Percentiles rank a stretch among this genome's conserved stretches.
Conservation (phyloP, 2,329 filamentous ascomycete species). For the Fusarium pseudoanthophilum region DNA sequence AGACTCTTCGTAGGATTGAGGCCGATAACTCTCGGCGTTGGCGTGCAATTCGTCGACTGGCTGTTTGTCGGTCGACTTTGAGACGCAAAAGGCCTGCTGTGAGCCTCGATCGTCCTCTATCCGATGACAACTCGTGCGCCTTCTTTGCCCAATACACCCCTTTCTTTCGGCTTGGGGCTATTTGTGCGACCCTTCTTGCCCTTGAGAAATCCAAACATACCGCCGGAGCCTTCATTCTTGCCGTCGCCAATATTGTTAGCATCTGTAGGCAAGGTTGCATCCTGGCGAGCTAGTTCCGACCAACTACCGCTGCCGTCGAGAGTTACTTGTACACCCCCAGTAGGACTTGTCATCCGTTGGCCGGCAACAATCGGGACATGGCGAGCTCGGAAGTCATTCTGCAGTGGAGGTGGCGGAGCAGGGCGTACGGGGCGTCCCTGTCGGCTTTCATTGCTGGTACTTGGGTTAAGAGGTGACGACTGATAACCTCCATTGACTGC, state of each 20-base stretch:
- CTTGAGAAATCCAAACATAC: slow-evolving; percentile 90
- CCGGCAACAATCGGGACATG: slow-evolving; percentile 66
- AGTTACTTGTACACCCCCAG: slow-evolving; percentile 89
- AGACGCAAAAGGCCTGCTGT: slow-evolving; percentile 23
- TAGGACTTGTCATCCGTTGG: slow-evolving; percentile 78
- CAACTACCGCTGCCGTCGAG: slow-evolving; percentile 90
- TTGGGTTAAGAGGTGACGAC: slow-evolving; percentile 42
- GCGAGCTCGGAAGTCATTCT: slow-evolving; percentile 57
- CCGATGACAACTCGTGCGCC: slow-evolving; percentile 86
- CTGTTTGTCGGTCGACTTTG: slow-evolving; percentile 24
- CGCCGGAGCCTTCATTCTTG: slow-evolving; percentile 71
- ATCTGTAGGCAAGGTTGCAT: slow-evolving; percentile 77
- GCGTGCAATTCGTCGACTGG: slow-evolving; percentile 17
- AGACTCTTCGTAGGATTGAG: slow-evolving; percentile 10
- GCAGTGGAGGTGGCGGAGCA: slow-evolving; percentile 59
- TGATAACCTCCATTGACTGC: slow-evolving; percentile 44
- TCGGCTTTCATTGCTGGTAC: slow-evolving; percentile 42
- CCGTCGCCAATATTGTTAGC: slow-evolving; percentile 65
- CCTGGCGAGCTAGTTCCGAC: slow-evolving; percentile 89
- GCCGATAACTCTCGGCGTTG: slow-evolving; percentile 5
- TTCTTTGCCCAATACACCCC: slow-evolving; percentile 93
- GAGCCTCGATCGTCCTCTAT: slow-evolving; percentile 51
- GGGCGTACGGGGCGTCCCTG: slow-evolving; percentile 42
- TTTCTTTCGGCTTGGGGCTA: slow-evolving; percentile 93
- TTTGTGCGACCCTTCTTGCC: slow-evolving; percentile 90